Evolutionary conservation across 2,329 filamentous ascomycete genomes (phyloP).

Genomic region (Fusarium globosum): DNA sequence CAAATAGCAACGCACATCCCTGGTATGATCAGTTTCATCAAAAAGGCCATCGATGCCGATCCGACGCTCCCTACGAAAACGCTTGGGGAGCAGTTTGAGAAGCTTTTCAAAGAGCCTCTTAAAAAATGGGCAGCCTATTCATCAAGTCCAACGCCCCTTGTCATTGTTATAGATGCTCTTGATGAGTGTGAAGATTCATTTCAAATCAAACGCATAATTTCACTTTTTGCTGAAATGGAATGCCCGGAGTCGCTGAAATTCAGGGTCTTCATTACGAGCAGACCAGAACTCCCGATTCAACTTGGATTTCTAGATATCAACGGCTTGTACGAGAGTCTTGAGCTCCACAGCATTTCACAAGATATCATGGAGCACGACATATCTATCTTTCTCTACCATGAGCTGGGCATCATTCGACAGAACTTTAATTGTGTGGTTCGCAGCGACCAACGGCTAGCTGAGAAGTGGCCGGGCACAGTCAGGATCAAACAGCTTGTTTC

Average conservation of each 20-base stretch:
- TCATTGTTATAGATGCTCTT: not conserved
- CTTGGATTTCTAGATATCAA: not conserved
- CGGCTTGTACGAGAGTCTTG: not conserved
- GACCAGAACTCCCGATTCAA: not conserved
- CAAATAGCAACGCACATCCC: conserved; percentile 43
- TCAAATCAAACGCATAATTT: not conserved
- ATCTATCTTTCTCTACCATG: not conserved
- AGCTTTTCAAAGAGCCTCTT: not conserved
- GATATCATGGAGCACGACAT: not conserved
- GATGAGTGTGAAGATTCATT: not conserved
- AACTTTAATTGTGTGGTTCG: not conserved
- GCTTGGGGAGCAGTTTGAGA: not conserved
- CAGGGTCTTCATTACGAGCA: not conserved
- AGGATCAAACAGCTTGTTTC: not conserved
- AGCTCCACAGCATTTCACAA: not conserved
- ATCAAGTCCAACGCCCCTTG: rapidly evolving
- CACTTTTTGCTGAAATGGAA: not conserved
- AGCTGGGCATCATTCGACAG: not conserved
- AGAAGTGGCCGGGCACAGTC: not conserved
- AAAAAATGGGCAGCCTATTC: too few relatives aligned
- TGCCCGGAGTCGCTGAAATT: rapidly evolving
- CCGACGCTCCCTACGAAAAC: not conserved
- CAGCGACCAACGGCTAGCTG: rapidly evolving
- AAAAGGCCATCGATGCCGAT: not conserved
- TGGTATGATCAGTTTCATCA: not conserved